These are phyloP conservation scores for Neurospora sp. DNA, from an alignment of 495 filamentous ascomycete genomes.

Conservation along the genomic window DNA sequence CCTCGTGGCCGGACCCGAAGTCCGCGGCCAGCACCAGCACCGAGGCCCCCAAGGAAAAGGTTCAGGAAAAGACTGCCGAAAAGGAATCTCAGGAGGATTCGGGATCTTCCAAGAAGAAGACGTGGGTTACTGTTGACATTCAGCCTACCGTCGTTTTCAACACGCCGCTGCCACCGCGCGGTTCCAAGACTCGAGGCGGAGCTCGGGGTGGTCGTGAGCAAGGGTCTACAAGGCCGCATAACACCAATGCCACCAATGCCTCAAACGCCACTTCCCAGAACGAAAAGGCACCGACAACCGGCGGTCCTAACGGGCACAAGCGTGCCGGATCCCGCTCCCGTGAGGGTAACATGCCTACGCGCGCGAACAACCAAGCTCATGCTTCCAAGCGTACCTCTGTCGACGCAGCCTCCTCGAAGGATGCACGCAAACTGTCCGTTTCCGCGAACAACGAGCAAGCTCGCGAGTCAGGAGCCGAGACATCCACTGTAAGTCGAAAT, in stretches of 20 bases:
- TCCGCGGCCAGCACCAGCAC: slow-evolving; percentile 63
- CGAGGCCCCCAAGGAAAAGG: slow-evolving; percentile 34
- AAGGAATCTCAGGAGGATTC: slow-evolving; percentile 58
- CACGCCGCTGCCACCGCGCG: slow-evolving; percentile 58
- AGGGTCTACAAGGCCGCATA: slow-evolving; percentile 13
- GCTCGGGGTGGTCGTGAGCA: slow-evolving; percentile 43
- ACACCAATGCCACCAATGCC: slow-evolving; percentile 2
- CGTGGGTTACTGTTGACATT: slow-evolving; percentile 63
- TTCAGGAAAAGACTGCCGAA: slow-evolving; percentile 47
- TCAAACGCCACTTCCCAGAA: slow-evolving; percentile 1
- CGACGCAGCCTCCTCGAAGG: slow-evolving; percentile 30
- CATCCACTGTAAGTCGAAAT: slow-evolving; percentile 17
- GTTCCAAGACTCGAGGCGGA: slow-evolving; percentile 50
- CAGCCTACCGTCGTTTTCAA: slow-evolving; percentile 73
- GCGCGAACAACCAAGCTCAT: slow-evolving; percentile 13
- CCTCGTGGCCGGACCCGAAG: slow-evolving; percentile 85
- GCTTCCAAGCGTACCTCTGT: slow-evolving; percentile 37
- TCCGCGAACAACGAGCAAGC: slow-evolving; percentile 27
- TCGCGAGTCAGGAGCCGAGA: slow-evolving; percentile 14
- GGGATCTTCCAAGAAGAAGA: slow-evolving; percentile 51
- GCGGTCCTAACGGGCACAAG: slow-evolving; percentile 8
- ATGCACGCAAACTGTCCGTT: slow-evolving; percentile 32
- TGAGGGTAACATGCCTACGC: slow-evolving; percentile 16
- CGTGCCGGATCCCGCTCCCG: slow-evolving; percentile 7
- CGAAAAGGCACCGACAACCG: slow-evolving; percentile 12